Evolutionary conservation across 2,329 filamentous ascomycete species (phyloP), one percentile per base, ranked within the genome.

Genomic region (Fusarium sp.): DNA sequence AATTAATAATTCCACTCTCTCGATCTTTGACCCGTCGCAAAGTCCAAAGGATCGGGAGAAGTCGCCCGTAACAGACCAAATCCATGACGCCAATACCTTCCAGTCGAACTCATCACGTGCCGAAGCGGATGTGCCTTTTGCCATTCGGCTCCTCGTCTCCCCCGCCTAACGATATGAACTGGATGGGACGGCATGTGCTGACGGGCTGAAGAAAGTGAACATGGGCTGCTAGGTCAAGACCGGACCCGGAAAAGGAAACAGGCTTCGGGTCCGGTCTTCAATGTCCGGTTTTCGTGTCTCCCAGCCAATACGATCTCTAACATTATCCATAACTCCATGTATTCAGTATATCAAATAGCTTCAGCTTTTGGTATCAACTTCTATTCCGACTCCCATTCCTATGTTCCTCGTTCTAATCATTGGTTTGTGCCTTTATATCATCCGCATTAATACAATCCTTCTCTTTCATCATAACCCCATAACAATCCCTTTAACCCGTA

Each of bases 31-130:
- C 38, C 51, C 29, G n/a, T 29, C 30, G 49, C 49, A 56, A 58
- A 43, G 29, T 22, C 32, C 30, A 56, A 67, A 55, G 29, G 52
- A 61, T 71, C 69, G 69, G 69, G 61, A 74, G 40, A 61, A 59
- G 49, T 65, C 67, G 70, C 69, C 62, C 44, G 41, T 11, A 20
- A 32, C 34, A 57, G 32, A 46, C 40, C 24, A 67, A 62, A 57
- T 73, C 70, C 60, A 74, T 74, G 72, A 73, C 72, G 72, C 62
- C 47, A 44, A 65, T 56, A 64, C 49, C 49, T 52, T 9, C 13
- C 22, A 48, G 56, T 56, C 29, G 29, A 47, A 27, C 29, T 64
- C 58, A 65, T 75, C 73, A 75, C 73, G 73, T 75, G 73, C 60
- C 58, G 61, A 71, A 45, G 57, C 69, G 67, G 70, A 72, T 72